phyloP scores from a whole-genome alignment of 768 basidiomycete species.

The Ramaria sp. region DNA sequence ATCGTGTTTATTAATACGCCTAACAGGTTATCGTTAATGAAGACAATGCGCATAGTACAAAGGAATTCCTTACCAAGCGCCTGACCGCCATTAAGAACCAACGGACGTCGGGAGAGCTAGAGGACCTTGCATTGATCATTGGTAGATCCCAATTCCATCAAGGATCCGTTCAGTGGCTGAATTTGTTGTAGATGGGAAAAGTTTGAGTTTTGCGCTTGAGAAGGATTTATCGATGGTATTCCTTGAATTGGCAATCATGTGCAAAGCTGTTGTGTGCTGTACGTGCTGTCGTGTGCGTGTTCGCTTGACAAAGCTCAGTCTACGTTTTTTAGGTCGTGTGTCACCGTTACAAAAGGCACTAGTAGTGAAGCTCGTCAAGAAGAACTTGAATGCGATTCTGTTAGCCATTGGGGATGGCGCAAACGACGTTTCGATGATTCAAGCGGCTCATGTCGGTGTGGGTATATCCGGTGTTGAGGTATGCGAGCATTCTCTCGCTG shows the following conservation, averaged over 20 bases:
- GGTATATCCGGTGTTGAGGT: slow-evolving; percentile 98
- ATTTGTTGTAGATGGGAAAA: slow-evolving; percentile 72
- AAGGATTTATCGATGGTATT: slow-evolving; percentile 86
- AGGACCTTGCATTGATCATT: slow-evolving; percentile 91
- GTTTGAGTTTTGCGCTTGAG: slow-evolving; percentile 83
- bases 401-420: slow-evolving; percentile 97
- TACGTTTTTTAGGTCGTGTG: slow-evolving; percentile 61
- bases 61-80: slow-evolving; percentile 80
- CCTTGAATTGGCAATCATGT: slow-evolving; percentile 92
- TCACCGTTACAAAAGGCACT: slow-evolving; percentile 96
- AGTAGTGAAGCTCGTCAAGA: slow-evolving; percentile 98
- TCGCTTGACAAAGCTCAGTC: neutral
- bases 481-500: slow-evolving; percentile 12
- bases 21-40: slow-evolving; percentile 92
- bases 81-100: slow-evolving; percentile 90
- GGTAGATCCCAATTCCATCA: slow-evolving; percentile 37
- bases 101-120: slow-evolving; percentile 79
- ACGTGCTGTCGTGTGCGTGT: slow-evolving; percentile 19
- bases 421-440: slow-evolving; percentile 99
- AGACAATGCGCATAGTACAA: slow-evolving; percentile 66
- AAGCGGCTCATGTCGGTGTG: slow-evolving; percentile 94
- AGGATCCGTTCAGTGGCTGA: slow-evolving; percentile 1
- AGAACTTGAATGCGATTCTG: slow-evolving; percentile 86
- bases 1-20: neutral
- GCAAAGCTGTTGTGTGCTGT: slow-evolving; percentile 99